Percentiles rank a stretch among this genome's conserved stretches.
phyloP scores from a whole-genome alignment of 441 rosid genomes.

The Gossypium schwendimanii region DNA sequence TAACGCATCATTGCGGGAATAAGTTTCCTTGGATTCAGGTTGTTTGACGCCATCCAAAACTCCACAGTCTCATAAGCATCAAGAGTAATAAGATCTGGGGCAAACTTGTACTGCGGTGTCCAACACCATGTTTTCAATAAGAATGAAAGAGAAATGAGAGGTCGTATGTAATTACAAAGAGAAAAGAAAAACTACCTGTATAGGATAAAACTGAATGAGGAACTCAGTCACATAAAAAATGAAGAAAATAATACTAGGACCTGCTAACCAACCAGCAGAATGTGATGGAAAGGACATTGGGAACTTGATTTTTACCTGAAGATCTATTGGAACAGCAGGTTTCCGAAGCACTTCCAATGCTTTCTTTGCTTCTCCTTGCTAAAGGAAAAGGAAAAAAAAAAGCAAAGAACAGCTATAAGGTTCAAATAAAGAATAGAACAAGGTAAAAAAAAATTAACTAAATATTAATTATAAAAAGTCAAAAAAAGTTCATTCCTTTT shows the following conservation, averaged over 20 bases:
- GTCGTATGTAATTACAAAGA: constrained; percentile 1
- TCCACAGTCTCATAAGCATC: constrained; percentile 99
- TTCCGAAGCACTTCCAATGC: constrained; percentile 88
- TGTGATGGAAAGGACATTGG: background rate
- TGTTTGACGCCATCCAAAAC: constrained; percentile 89
- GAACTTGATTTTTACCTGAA: constrained; percentile 55
- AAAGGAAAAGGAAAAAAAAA: constrained; percentile 13
- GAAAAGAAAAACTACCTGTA: constrained; percentile 7
- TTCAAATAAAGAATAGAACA: constrained; percentile 5
- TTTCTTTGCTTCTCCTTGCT: constrained; percentile 98
- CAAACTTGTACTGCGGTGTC: constrained; percentile 85
- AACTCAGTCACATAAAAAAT: background rate
- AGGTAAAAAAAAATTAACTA: background rate
- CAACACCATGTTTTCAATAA: constrained; percentile 12
- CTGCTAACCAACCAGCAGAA: background rate
- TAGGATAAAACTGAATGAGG: background rate
- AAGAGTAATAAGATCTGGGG: constrained; percentile 89
- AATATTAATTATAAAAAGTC: background rate
- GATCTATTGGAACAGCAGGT: constrained; percentile 78
- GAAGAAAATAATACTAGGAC: constrained; percentile 2
- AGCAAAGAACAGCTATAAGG: background rate
- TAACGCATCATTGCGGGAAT: constrained; percentile 99
- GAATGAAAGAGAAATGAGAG: constrained; percentile 18
- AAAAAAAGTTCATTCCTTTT: background rate
- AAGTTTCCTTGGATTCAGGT: constrained; percentile 84